phyloP scores from a whole-genome alignment of 352 stramenopile genomes.

The Aphanomyces stellatus region DNA sequence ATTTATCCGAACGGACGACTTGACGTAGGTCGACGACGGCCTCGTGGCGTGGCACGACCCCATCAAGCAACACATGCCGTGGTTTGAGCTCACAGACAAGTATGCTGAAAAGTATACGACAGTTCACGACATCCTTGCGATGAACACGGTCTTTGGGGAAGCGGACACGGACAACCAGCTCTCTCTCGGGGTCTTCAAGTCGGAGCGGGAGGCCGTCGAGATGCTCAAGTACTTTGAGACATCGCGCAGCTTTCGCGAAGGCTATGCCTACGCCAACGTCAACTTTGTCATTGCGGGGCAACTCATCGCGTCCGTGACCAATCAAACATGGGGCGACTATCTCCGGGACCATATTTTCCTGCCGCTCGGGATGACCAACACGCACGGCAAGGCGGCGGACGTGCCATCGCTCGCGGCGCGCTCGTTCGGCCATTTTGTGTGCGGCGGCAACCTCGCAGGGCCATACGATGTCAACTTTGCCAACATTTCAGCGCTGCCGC shows the following conservation, averaged over 20 bases:
- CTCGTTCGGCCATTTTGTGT: slow-evolving; percentile 42
- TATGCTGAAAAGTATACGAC: slow-evolving; percentile 44
- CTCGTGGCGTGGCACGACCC: slow-evolving; percentile 42
- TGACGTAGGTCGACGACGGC: slow-evolving; percentile 33
- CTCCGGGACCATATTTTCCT: slow-evolving; percentile 40
- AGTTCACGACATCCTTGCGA: slow-evolving; percentile 40
- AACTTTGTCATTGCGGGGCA: slow-evolving; percentile 57
- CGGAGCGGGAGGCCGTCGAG: slow-evolving; percentile 32
- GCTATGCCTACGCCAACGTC: slow-evolving; percentile 49
- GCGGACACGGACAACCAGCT: background rate
- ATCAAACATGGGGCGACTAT: slow-evolving; percentile 41
- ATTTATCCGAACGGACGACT: background rate
- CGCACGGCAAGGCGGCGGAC: slow-evolving; percentile 32
- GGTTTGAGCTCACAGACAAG: slow-evolving; percentile 46
- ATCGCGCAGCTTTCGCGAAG: slow-evolving; percentile 33
- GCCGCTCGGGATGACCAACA: slow-evolving; percentile 49
- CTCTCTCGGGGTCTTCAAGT: slow-evolving; percentile 22
- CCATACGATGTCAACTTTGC: slow-evolving; percentile 34
- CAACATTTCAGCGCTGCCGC: background rate
- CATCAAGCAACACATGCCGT: slow-evolving; percentile 44
- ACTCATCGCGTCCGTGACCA: slow-evolving; percentile 42
- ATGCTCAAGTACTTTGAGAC: slow-evolving; percentile 33
- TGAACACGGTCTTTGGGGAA: slow-evolving; percentile 50
- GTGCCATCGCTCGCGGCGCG: slow-evolving; percentile 25
- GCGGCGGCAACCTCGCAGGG: slow-evolving; percentile 32